Conservation (phyloP, 1,284 basidiomycete species). For the Austropuccinia psidii region DNA sequence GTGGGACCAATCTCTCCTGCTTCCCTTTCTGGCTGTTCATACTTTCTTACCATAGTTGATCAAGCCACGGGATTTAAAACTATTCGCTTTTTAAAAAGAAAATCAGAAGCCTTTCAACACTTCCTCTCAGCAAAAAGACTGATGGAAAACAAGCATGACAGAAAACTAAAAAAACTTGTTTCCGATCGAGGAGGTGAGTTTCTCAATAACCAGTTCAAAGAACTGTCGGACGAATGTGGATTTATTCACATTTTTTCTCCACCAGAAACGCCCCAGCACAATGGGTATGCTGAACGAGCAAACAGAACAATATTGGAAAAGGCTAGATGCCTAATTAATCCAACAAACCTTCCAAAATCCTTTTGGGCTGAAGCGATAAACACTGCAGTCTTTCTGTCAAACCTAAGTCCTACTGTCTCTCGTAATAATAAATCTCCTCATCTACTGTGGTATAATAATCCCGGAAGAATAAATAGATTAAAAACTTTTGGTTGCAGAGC, state of each 20-base stretch:
- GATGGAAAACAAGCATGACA: background rate
- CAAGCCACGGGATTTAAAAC: background rate
- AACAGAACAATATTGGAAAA: slow-evolving; percentile 44
- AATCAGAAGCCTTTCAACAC: background rate
- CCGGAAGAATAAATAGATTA: no score
- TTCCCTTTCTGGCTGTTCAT: background rate
- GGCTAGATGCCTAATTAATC: slow-evolving; percentile 43
- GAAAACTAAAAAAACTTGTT: background rate
- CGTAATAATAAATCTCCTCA: no score
- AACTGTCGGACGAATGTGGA: slow-evolving; percentile 43
- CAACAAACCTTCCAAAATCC: slow-evolving; percentile 42
- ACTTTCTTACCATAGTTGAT: background rate
- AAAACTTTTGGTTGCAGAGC: no score
- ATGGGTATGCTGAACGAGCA: slow-evolving; percentile 45
- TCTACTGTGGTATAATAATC: no score
- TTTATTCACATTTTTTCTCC: slow-evolving; percentile 46
- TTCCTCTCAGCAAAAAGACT: background rate
- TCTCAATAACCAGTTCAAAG: slow-evolving; percentile 41
- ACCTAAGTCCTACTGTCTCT: no score
- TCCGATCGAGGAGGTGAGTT: slow-evolving; percentile 47
- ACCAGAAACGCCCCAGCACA: slow-evolving; percentile 48
- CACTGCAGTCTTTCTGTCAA: slow-evolving; percentile 47
- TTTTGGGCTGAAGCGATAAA: slow-evolving; percentile 48
- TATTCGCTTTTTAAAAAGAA: background rate
- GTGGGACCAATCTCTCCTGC: background rate